These are phyloP conservation scores for Coleophoma crateriformis DNA, from an alignment of 2,329 filamentous ascomycete genomes.

Conservation along the genomic window DNA sequence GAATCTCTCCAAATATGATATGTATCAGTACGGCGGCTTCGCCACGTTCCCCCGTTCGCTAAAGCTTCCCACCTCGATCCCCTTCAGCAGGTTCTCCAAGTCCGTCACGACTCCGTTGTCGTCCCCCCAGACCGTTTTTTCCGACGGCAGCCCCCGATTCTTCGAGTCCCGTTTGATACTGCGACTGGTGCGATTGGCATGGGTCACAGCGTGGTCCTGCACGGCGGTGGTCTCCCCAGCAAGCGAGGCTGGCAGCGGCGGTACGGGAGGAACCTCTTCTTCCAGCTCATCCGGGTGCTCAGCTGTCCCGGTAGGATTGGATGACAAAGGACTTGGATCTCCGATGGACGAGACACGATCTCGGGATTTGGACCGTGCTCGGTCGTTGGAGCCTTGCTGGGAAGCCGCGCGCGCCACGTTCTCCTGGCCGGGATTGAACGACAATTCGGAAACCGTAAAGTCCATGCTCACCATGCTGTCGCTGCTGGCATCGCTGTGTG, in stretches of 20 bases:
- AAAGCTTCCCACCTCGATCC: conserved; percentile 19
- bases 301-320: conserved; percentile 13
- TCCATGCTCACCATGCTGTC: conserved; percentile 72
- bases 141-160: conserved; percentile 8
- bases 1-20: too few relatives aligned
- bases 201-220: conserved; percentile 16
- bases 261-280: conserved; percentile 23
- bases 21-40: conserved; percentile 22
- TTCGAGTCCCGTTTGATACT: conserved; percentile 13
- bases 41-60: conserved; percentile 12
- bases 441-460: conserved; percentile 60
- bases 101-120: conserved; percentile 12
- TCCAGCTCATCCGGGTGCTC: conserved; percentile 12
- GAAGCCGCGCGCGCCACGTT: conserved; percentile 13
- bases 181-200: conserved; percentile 14
- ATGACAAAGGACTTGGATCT: conserved; percentile 16
- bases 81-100: conserved; percentile 23
- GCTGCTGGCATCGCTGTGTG: conserved; percentile 47
- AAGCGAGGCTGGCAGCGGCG: conserved; percentile 21
- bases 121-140: conserved; percentile 17
- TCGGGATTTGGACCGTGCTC: conserved; percentile 23
- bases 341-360: conserved; percentile 15
- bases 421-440: conserved; percentile 39
- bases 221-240: conserved; percentile 10
- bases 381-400: conserved; percentile 16